Percentiles rank a stretch among this genome's conserved stretches.
These are phyloP conservation scores for Micromonas pusilla DNA, from an alignment of 139 green algal genomes.

Conservation along the genomic window DNA sequence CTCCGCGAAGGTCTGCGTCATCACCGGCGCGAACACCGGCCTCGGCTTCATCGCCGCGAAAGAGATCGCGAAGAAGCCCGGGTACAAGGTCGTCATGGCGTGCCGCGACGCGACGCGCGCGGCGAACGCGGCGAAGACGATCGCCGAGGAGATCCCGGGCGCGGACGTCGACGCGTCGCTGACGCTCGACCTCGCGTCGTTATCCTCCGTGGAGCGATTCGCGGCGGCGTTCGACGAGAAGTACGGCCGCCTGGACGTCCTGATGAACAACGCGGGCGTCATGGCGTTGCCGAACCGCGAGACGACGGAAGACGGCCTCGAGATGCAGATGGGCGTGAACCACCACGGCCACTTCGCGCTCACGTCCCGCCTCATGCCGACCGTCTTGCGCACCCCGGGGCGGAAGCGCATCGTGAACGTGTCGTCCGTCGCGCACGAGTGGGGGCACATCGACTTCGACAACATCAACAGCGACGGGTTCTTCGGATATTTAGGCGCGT, in stretches of 20 bases:
- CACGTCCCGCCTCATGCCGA: constrained; percentile 5
- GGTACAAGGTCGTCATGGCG: constrained; percentile 7
- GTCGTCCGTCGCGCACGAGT: constrained; percentile 60
- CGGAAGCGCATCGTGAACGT: constrained; percentile 69
- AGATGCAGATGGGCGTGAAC: constrained; percentile 34
- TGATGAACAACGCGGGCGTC: constrained; percentile 31
- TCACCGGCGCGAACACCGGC: constrained; percentile 40
- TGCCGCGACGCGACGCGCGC: neutral
- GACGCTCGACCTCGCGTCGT: neutral
- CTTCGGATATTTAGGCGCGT: neutral
- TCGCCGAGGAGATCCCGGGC: neutral
- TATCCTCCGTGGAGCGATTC: neutral
- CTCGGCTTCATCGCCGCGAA: constrained; percentile 19
- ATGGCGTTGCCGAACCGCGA: constrained; percentile 22
- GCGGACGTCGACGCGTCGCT: neutral
- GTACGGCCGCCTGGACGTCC: constrained; percentile 19
- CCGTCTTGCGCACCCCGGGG: constrained; percentile 5
- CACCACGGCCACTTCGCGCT: constrained; percentile 33
- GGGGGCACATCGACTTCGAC: constrained; percentile 35
- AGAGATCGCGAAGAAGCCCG: neutral
- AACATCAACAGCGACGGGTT: constrained; percentile 1
- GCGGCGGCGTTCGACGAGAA: neutral
- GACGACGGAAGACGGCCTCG: constrained; percentile 27
- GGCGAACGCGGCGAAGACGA: neutral
- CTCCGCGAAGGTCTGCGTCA: neutral